Percentiles rank a stretch among this genome's conserved stretches.
These are phyloP conservation scores for Nicotiana otophora DNA, from an alignment of 257 asterid species.

Conservation along the genomic window DNA sequence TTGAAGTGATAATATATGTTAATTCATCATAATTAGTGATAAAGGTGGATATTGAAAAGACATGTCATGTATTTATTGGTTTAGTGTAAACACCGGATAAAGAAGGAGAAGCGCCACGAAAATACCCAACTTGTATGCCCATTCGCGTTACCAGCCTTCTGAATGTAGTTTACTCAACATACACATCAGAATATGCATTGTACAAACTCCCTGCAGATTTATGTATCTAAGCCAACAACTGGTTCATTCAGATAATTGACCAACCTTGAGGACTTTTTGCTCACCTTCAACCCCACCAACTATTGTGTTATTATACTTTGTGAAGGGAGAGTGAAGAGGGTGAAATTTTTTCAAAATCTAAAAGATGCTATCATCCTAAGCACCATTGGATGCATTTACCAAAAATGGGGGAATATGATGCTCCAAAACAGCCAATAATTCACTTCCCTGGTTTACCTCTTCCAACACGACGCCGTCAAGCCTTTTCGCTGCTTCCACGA, in stretches of 20 bases:
- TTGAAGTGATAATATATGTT: neutral
- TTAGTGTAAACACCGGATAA: neutral
- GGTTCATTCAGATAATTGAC: neutral
- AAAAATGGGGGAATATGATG: constrained; percentile 82
- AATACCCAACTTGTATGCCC: neutral
- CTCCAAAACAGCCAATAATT: constrained; percentile 75
- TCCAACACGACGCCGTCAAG: constrained; percentile 55
- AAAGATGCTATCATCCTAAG: constrained; percentile 21
- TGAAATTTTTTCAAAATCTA: neutral
- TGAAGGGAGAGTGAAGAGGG: neutral
- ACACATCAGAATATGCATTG: constrained; percentile 6
- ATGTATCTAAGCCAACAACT: neutral
- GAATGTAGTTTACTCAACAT: neutral
- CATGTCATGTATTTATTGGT: no score
- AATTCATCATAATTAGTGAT: neutral
- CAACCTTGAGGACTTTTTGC: neutral
- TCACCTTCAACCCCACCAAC: constrained; percentile 6
- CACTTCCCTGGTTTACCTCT: constrained; percentile 53
- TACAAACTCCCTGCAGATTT: neutral
- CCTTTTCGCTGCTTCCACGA: constrained; percentile 66
- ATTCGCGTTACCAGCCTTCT: neutral
- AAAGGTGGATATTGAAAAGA: neutral
- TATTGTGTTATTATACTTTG: constrained; percentile 1
- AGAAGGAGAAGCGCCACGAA: neutral
- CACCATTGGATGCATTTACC: constrained; percentile 35